Evolutionary conservation across 768 basidiomycete genomes (phyloP).

Genomic region (Amanita subjunquillea): DNA sequence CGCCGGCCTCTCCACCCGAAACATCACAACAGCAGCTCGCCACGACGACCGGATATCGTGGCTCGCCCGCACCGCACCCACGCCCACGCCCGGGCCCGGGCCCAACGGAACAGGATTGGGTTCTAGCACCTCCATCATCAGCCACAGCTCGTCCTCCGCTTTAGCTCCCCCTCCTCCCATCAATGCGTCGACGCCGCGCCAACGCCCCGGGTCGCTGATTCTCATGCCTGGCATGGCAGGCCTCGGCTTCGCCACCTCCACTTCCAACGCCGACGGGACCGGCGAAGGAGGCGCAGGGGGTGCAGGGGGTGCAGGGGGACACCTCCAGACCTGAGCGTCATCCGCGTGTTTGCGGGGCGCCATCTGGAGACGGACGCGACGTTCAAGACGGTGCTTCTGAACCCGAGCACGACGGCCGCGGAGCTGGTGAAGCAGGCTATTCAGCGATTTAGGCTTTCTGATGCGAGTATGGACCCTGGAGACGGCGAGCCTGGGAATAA

Average conservation of each 20-base stretch:
- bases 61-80: neutral
- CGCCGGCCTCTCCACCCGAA: conserved; percentile 72
- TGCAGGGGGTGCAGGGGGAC: conserved; percentile 27
- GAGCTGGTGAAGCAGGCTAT: conserved; percentile 90
- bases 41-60: conserved; percentile 6
- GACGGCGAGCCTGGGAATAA: neutral
- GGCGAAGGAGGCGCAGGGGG: conserved; percentile 9
- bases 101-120: neutral
- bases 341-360: conserved; percentile 92
- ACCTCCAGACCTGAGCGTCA: conserved; percentile 80
- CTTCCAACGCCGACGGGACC: conserved; percentile 12
- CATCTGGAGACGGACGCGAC: conserved; percentile 89
- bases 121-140: neutral
- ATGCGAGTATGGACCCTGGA: conserved; percentile 10
- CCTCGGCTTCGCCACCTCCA: conserved; percentile 22
- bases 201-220: conserved; percentile 71
- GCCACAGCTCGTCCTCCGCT: conserved; percentile 10
- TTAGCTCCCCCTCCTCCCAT: conserved; percentile 34
- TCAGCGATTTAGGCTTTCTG: conserved; percentile 81
- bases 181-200: conserved; percentile 26
- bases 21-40: conserved; percentile 11
- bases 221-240: conserved; percentile 35
- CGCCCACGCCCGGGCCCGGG: conserved; percentile 9
- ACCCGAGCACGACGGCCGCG: conserved; percentile 69
- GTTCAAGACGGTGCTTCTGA: conserved; percentile 95